Conservation (phyloP, 352 stramenopile species). For the Pythium brassicae region DNA sequence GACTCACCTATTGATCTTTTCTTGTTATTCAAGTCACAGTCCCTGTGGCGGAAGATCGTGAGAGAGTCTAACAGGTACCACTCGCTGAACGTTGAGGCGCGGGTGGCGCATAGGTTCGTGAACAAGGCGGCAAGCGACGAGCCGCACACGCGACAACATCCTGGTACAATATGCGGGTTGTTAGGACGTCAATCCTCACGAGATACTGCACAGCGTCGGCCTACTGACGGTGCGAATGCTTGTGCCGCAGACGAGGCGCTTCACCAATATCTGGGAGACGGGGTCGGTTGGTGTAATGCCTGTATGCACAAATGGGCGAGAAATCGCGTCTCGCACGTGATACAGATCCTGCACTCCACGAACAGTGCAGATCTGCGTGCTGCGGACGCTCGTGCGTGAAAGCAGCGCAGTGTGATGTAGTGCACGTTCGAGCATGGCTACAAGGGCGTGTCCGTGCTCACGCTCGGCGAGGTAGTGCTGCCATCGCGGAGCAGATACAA, state of each 20-base stretch:
- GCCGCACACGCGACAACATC: no score
- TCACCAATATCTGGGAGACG: neutral
- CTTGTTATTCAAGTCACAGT: no score
- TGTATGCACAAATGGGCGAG: neutral
- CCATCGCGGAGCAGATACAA: constrained; percentile 7
- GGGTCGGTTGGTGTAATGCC: neutral
- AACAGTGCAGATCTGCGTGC: neutral
- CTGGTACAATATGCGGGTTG: no score
- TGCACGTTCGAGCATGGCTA: neutral
- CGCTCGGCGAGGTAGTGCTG: constrained; percentile 3
- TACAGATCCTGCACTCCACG: neutral
- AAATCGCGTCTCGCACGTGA: neutral
- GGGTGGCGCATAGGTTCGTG: no score
- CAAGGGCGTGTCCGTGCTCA: neutral
- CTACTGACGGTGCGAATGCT: constrained; percentile 4
- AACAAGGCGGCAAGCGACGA: no score
- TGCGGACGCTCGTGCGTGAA: neutral
- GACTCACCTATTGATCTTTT: no score
- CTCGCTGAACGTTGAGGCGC: no score
- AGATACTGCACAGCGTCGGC: neutral
- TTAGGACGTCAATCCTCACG: neutral
- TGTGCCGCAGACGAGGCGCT: neutral
- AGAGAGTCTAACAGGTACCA: no score
- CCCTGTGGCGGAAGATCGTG: no score
- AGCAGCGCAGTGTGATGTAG: neutral